Conservation (phyloP, 768 basidiomycete species). For the Podaxis sp. region DNA sequence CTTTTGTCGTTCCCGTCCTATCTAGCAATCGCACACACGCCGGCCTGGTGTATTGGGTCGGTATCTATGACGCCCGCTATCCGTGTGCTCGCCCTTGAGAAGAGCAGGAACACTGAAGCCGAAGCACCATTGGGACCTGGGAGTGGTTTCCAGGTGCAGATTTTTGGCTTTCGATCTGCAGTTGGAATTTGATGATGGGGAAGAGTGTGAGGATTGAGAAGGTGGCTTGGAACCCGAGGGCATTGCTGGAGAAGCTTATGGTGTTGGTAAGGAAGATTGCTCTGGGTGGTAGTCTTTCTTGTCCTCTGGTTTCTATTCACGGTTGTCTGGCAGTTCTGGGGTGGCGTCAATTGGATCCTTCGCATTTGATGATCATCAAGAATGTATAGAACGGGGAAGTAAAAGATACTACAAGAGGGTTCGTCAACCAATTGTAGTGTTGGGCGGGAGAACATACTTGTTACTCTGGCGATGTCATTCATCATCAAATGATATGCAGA, state of each 20-base stretch:
- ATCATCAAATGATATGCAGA: too few relatives aligned
- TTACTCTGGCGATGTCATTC: too few relatives aligned
- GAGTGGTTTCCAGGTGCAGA: slow-evolving; percentile 89
- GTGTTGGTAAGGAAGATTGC: slow-evolving; percentile 11
- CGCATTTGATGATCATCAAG: not conserved
- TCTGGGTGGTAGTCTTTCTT: not conserved
- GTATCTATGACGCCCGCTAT: slow-evolving; percentile 87
- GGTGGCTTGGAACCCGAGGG: slow-evolving; percentile 18
- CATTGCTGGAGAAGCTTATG: slow-evolving; percentile 14
- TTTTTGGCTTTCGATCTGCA: slow-evolving; percentile 66
- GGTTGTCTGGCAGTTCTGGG: not conserved
- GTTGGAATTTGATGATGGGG: slow-evolving; percentile 28
- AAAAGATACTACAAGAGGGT: too few relatives aligned
- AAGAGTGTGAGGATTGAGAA: slow-evolving; percentile 14
- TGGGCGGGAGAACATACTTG: too few relatives aligned
- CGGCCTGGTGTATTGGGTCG: slow-evolving; percentile 85
- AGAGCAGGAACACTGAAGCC: slow-evolving; percentile 92
- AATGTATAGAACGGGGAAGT: too few relatives aligned
- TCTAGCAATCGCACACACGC: slow-evolving; percentile 70
- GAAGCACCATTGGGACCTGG: slow-evolving; percentile 88
- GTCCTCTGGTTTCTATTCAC: not conserved
- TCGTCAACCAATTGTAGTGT: too few relatives aligned
- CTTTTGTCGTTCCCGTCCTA: slow-evolving; percentile 63
- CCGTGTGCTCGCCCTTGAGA: slow-evolving; percentile 88
- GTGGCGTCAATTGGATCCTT: not conserved